A percentile compares a stretch with the other conserved stretches of the same genome.
Conservation (phyloP, 495 filamentous ascomycete species). For the Trypethelium eluteriae region DNA sequence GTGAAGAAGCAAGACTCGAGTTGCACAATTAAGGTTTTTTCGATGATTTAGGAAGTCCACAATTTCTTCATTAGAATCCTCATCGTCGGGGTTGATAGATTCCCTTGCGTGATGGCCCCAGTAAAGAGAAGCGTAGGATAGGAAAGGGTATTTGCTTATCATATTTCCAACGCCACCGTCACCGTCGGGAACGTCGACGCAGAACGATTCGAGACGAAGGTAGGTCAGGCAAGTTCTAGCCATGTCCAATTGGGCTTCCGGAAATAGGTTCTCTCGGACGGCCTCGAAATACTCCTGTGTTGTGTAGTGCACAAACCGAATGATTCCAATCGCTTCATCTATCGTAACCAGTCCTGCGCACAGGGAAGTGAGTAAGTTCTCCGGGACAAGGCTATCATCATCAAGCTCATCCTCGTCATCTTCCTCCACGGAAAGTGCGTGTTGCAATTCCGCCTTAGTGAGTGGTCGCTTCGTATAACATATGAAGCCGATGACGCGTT, state of each 20-base stretch:
- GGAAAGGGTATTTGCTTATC: not conserved
- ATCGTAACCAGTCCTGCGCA: conserved; percentile 6
- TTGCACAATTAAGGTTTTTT: not conserved
- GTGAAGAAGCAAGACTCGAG: conserved; percentile 1
- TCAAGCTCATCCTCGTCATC: conserved; percentile 6
- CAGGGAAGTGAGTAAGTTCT: not conserved
- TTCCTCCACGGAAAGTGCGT: not conserved
- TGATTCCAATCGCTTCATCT: conserved; percentile 1
- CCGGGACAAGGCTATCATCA: not conserved
- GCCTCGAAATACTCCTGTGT: conserved; percentile 1
- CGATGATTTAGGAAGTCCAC: not conserved
- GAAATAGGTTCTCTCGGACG: not conserved
- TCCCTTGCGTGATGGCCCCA: conserved; percentile 3
- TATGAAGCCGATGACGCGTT: not conserved
- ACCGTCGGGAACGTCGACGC: not conserved
- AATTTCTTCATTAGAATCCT: not conserved
- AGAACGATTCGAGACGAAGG: not conserved
- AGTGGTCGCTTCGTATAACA: not conserved
- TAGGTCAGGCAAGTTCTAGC: not conserved
- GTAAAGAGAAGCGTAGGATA: not conserved
- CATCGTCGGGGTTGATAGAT: not conserved
- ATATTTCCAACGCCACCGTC: not conserved
- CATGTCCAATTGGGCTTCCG: conserved; percentile 2
- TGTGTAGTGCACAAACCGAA: conserved; percentile 7
- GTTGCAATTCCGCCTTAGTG: not conserved